These are phyloP conservation scores for Gossypium bickii DNA, from an alignment of 345 rosid species.

Conservation along the genomic window DNA sequence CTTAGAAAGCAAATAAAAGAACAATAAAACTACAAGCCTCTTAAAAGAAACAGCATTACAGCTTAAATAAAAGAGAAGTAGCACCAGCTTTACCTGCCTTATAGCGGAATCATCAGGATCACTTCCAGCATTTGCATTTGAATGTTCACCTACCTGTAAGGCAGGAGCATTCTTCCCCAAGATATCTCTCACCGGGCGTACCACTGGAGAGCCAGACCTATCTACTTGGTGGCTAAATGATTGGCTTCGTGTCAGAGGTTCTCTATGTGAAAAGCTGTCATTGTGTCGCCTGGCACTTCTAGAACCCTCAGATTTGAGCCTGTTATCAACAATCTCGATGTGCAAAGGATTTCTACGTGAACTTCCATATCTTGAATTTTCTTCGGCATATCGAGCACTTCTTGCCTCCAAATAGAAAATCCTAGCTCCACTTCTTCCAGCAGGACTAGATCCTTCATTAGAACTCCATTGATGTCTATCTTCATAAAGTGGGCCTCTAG, in stretches of 20 bases:
- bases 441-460: slow-evolving; percentile 28
- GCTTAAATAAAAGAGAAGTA: neutral
- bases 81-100: neutral
- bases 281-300: neutral
- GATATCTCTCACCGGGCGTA: neutral
- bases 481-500: slow-evolving; percentile 39
- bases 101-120: neutral
- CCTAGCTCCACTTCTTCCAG: slow-evolving; percentile 43
- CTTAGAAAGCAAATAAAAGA: neutral
- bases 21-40: neutral
- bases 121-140: neutral
- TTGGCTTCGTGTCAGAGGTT: neutral
- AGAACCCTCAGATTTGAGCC: neutral
- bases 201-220: neutral
- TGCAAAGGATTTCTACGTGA: slow-evolving; percentile 40
- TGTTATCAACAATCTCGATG: slow-evolving; percentile 46
- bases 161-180: slow-evolving; percentile 4
- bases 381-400: slow-evolving; percentile 41
- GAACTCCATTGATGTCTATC: slow-evolving; percentile 29
- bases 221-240: neutral
- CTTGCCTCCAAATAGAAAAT: slow-evolving; percentile 51
- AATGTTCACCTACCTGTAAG: neutral
- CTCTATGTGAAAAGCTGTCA: neutral
- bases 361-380: slow-evolving; percentile 44
- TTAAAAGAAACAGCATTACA: neutral